These are phyloP conservation scores for Serendipita vermifera DNA, from an alignment of 768 basidiomycete genomes.

Conservation along the genomic window DNA sequence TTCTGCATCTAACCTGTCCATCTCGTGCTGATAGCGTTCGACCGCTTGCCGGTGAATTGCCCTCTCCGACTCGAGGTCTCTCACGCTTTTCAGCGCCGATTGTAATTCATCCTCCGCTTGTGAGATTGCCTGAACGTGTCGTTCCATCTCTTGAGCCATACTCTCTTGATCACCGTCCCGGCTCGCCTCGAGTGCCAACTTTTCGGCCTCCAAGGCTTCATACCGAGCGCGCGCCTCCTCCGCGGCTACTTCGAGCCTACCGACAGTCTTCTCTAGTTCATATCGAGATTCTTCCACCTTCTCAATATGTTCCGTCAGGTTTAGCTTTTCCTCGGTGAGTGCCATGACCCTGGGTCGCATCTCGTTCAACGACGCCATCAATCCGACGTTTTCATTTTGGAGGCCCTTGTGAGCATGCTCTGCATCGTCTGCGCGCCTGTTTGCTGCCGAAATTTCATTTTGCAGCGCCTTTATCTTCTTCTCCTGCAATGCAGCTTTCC, in stretches of 20 bases:
- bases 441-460: slow-evolving; percentile 50
- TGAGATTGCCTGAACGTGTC: slow-evolving; percentile 33
- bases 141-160: slow-evolving; percentile 16
- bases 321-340: slow-evolving; percentile 56
- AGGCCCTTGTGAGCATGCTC: slow-evolving; percentile 59
- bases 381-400: slow-evolving; percentile 61
- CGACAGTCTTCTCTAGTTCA: slow-evolving; percentile 44
- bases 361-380: slow-evolving; percentile 73
- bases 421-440: slow-evolving; percentile 58
- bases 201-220: slow-evolving; percentile 9
- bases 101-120: slow-evolving; percentile 42
- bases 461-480: slow-evolving; percentile 51
- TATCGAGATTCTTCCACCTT: slow-evolving; percentile 40
- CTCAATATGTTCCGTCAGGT: slow-evolving; percentile 52
- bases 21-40: slow-evolving; percentile 41
- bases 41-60: slow-evolving; percentile 43
- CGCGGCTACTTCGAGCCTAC: slow-evolving; percentile 46
- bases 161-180: slow-evolving; percentile 37
- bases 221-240: slow-evolving; percentile 27
- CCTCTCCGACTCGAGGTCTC: slow-evolving; percentile 54
- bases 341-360: slow-evolving; percentile 78
- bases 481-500: slow-evolving; percentile 39
- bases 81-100: slow-evolving; percentile 38
- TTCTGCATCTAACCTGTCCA: slow-evolving; percentile 37
- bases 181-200: slow-evolving; percentile 21